These are phyloP conservation scores for Stagonosporopsis cucurbitacearum DNA, from an alignment of 2,329 filamentous ascomycete genomes.

Conservation along the genomic window DNA sequence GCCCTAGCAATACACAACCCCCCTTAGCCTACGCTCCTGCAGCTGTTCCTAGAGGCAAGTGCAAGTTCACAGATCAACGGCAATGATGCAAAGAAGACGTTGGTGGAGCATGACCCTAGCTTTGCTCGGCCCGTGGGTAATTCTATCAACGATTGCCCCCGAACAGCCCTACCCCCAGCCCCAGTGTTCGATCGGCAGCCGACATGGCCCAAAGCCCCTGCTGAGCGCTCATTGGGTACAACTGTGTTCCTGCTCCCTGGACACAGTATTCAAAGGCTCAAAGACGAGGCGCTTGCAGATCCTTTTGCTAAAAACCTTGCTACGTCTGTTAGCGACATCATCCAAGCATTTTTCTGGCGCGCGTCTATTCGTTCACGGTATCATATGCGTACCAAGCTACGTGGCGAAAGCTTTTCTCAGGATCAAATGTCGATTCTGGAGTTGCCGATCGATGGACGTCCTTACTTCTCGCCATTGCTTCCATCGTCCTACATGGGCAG, in stretches of 20 bases:
- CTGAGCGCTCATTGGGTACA: background rate
- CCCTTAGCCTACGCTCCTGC: too few species aligned
- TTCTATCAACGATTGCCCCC: too few species aligned
- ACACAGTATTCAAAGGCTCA: background rate
- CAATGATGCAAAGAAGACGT: too few species aligned
- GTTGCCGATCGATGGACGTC: background rate
- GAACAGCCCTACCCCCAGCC: too few species aligned
- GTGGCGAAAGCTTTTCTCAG: background rate
- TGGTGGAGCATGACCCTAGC: too few species aligned
- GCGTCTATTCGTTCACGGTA: background rate
- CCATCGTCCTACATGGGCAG: background rate
- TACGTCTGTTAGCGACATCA: background rate
- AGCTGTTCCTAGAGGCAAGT: too few species aligned
- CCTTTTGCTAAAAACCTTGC: background rate
- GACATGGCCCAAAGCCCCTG: too few species aligned
- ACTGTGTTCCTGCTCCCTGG: background rate
- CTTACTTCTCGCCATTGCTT: background rate
- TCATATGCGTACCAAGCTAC: background rate
- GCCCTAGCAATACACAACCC: background rate
- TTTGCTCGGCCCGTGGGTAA: too few species aligned
- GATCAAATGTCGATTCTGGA: background rate
- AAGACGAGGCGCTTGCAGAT: background rate
- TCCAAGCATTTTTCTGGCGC: background rate
- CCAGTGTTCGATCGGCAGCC: too few species aligned
- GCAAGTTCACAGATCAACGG: too few species aligned